phyloP scores from a whole-genome alignment of 495 filamentous ascomycete genomes.

The Polyplosphaeria fusca region DNA sequence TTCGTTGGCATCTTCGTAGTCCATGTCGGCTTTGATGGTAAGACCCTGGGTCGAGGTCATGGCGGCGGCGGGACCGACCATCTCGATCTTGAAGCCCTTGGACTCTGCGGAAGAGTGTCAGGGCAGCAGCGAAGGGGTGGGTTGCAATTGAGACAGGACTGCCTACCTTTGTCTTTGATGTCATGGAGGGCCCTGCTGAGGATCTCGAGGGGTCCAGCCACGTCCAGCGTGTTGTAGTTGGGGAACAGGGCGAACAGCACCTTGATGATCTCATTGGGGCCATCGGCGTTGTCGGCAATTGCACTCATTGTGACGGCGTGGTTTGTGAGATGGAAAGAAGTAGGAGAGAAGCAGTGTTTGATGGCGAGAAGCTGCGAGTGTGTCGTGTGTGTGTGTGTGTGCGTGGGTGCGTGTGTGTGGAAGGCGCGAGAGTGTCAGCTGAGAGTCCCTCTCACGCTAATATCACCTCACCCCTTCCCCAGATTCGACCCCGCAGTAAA shows the following conservation, averaged over 20 bases:
- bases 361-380: neutral
- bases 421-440: neutral
- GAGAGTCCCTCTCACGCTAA: no score
- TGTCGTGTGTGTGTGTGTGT: conserved; percentile 1
- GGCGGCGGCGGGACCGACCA: conserved; percentile 38
- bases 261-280: conserved; percentile 45
- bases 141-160: conserved; percentile 7
- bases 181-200: conserved; percentile 59
- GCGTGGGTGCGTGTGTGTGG: neutral
- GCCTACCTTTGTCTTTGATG: conserved; percentile 55
- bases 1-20: conserved; percentile 60
- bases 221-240: conserved; percentile 58
- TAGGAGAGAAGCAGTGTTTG: conserved; percentile 1
- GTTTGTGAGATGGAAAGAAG: neutral
- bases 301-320: conserved; percentile 43
- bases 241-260: conserved; percentile 52
- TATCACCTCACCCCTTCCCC: no score
- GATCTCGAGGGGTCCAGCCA: conserved; percentile 65
- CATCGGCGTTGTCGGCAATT: conserved; percentile 40
- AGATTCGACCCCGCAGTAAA: no score
- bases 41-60: conserved; percentile 45
- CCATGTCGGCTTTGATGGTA: conserved; percentile 48
- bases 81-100: conserved; percentile 48
- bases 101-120: conserved; percentile 30
- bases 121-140: no score